Evolutionary conservation across 306 rosid genomes (phyloP), one percentile per base, ranked within the genome.

Genomic region (Quercus mongolica): DNA sequence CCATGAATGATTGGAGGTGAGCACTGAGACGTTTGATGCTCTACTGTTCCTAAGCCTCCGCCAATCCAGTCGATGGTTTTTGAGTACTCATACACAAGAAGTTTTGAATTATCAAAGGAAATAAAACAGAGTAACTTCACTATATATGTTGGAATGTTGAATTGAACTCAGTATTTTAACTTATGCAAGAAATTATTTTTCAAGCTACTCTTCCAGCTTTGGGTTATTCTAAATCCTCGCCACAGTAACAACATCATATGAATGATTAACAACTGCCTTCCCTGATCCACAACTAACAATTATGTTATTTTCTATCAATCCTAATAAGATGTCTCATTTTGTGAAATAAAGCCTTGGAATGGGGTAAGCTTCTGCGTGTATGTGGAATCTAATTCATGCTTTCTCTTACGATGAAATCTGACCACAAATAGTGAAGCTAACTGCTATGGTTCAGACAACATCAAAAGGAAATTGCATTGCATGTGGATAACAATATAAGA

Each of bases 71-170:
- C 97, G 89, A 5, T 76, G 89, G 76, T 90, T 85, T 90, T 90
- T 41, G 80, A 56, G 85, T 91, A 90, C 81, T 92, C 94, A 18
- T 92, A 91, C 23, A 92, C 99, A 46, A 94, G 94, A 15, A 94
- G 97, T 83, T 84, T 79, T 2, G 97, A 71, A 23, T 76, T 83
- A 31, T 90, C 83, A 23, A 81, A 83, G 23, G 92, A 90, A 38
- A 92, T 85, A 63, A 86, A 87, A 51, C 97, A 95, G 38, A 90
- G 70, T 72, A 92, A 78, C 80, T 91, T 95, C 73, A 95, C 97
- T 54, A 33, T 1, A 33, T 33, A 95, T 89, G 89, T 95, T 92
- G 51, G 70, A 63, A 30, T 95, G 99, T 18, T 87, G 92, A 83
- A 95, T 92, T n/a, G 85, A 79, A 78, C 97, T 84, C 74, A 89